Percentiles rank a stretch among this genome's conserved stretches.
phyloP scores from a whole-genome alignment of 768 basidiomycete genomes.

The Gloeophyllum trabeum region DNA sequence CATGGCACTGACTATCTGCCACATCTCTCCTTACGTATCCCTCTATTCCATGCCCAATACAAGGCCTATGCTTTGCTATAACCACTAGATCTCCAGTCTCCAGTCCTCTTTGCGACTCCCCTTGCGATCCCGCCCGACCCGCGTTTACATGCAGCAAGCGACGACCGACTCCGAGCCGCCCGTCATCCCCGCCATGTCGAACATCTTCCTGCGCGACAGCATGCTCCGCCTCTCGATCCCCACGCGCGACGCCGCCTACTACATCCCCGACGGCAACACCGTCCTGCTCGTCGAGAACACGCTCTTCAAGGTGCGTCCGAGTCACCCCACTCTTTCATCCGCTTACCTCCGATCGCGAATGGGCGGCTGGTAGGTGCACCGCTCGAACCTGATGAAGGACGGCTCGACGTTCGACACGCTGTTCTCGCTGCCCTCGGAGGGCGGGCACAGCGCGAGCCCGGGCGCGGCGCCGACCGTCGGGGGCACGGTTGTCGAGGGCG shows the following conservation, averaged over 20 bases:
- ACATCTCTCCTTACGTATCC: too few relatives aligned
- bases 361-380: slow-evolving; percentile 6
- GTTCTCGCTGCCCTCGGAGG: slow-evolving; percentile 4
- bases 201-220: background rate
- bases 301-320: slow-evolving; percentile 30
- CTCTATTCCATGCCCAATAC: too few relatives aligned
- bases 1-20: too few relatives aligned
- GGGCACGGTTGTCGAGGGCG: slow-evolving; percentile 18
- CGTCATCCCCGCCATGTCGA: background rate
- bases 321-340: background rate
- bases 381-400: slow-evolving; percentile 17
- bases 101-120: too few relatives aligned
- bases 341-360: background rate
- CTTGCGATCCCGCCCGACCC: too few relatives aligned
- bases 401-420: slow-evolving; percentile 16
- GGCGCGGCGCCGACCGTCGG: slow-evolving; percentile 14
- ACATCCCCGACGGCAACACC: slow-evolving; percentile 61
- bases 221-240: slow-evolving; percentile 1
- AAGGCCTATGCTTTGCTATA: too few relatives aligned
- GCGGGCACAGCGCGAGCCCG: background rate
- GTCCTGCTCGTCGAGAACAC: slow-evolving; percentile 50
- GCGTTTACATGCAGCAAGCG: too few relatives aligned
- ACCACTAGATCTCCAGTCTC: too few relatives aligned
- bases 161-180: too few relatives aligned
- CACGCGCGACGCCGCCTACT: slow-evolving; percentile 40